A percentile compares a stretch with the other conserved stretches of the same genome.
Evolutionary conservation across 106 monocot species (phyloP).

Genomic region (Platanthera guangdongensis): DNA sequence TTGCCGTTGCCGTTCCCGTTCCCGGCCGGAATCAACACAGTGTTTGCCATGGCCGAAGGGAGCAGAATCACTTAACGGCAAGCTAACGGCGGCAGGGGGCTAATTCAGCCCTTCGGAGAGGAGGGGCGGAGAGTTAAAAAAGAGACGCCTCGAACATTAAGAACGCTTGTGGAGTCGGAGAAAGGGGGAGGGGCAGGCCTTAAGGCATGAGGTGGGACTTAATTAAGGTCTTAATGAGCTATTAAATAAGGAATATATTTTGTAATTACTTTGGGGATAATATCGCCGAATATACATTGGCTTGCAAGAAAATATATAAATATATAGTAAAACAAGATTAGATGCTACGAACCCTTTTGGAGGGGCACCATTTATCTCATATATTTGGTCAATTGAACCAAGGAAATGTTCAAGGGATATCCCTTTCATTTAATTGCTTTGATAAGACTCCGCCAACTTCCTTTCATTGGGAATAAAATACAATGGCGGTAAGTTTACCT

Average conservation of each 20-base stretch:
- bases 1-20: background rate
- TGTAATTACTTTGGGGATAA: background rate
- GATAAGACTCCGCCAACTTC: background rate
- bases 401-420: constrained; percentile 1
- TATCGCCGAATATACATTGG: background rate
- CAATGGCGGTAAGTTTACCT: background rate
- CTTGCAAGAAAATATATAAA: too few relatives aligned
- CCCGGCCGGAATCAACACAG: constrained; percentile 7
- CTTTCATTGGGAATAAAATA: background rate
- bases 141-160: background rate
- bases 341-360: constrained; percentile 1
- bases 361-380: background rate
- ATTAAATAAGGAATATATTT: background rate
- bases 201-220: background rate
- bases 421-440: constrained; percentile 3
- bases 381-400: constrained; percentile 3
- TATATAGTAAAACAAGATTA: background rate
- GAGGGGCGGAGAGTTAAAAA: background rate
- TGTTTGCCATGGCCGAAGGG: constrained; percentile 7
- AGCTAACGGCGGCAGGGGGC: background rate
- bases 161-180: background rate
- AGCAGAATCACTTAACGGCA: background rate
- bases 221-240: background rate
- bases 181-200: background rate
- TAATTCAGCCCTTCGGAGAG: background rate